Conservation (phyloP, 129 eudicot species). For the Flaveria robusta region DNA sequence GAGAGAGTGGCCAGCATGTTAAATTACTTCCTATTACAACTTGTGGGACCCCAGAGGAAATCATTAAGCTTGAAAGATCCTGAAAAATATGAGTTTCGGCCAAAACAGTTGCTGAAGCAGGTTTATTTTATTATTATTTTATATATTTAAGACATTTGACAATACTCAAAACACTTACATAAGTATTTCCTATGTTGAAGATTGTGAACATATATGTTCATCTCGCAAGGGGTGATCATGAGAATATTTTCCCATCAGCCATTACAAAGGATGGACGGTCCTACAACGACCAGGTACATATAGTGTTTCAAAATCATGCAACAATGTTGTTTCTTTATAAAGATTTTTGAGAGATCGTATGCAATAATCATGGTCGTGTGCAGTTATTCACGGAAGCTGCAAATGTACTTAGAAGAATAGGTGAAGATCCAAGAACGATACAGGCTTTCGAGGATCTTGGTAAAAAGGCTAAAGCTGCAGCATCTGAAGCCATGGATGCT, state of each 20-base stretch:
- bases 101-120: conserved; percentile 87
- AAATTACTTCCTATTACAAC: conserved; percentile 85
- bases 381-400: conserved; percentile 94
- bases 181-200: conserved; percentile 43
- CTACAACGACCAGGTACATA: conserved; percentile 87
- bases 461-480: conserved; percentile 76
- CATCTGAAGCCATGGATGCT: conserved; percentile 91
- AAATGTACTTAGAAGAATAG: conserved; percentile 71
- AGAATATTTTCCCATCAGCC: conserved; percentile 76
- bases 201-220: conserved; percentile 86
- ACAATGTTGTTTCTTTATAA: background rate
- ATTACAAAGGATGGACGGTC: conserved; percentile 94
- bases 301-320: background rate
- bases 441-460: conserved; percentile 85
- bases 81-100: conserved; percentile 94
- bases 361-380: conserved; percentile 8
- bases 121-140: conserved; percentile 35
- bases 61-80: conserved; percentile 93
- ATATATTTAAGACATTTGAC: conserved; percentile 1
- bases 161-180: background rate
- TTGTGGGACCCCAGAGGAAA: conserved; percentile 96
- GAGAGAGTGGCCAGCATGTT: conserved; percentile 98
- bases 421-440: conserved; percentile 76
- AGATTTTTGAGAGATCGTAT: background rate
- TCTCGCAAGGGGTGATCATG: conserved; percentile 84